Percentiles rank a stretch among this genome's conserved stretches.
Conservation (phyloP, 2,329 filamentous ascomycete species). For the Pestalotiopsis sp. region DNA sequence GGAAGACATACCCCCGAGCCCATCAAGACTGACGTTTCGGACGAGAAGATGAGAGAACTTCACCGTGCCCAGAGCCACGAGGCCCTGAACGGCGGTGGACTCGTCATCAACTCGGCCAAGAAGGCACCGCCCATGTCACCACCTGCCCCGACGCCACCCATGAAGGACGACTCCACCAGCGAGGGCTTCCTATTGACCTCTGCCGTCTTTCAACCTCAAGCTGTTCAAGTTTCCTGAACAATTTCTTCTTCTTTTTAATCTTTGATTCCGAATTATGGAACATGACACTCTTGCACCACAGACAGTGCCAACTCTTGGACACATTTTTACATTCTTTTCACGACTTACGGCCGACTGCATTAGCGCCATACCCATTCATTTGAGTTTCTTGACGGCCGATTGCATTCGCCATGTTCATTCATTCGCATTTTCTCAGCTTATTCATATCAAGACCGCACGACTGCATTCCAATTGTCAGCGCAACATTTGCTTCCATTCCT, state of each 20-base stretch:
- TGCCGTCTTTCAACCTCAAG: conserved; percentile 49
- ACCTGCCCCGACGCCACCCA: conserved; percentile 37
- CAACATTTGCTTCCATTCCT: not conserved
- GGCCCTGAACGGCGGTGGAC: conserved; percentile 40
- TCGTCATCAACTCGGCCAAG: conserved; percentile 24
- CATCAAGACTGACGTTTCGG: conserved; percentile 24
- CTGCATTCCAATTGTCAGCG: not conserved
- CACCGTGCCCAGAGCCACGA: conserved; percentile 57
- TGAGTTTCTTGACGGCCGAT: not conserved
- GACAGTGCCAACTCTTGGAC: not conserved
- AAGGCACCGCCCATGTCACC: conserved; percentile 34
- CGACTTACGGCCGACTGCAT: conserved; percentile 11
- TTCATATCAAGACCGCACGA: not conserved
- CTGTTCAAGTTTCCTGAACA: not conserved
- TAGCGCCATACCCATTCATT: not conserved
- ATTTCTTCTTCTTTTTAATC: not conserved
- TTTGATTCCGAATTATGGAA: not conserved
- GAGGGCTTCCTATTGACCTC: conserved; percentile 48
- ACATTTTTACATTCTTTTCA: conserved; percentile 1
- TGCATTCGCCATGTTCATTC: not conserved
- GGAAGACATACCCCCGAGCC: conserved; percentile 21
- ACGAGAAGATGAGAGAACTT: conserved; percentile 42
- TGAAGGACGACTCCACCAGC: conserved; percentile 32
- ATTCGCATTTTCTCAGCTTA: not conserved
- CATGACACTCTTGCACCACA: not conserved